Base-by-base conservation (phyloP, 257 asterid genomes). In the Verbascum thapsus region DNA sequence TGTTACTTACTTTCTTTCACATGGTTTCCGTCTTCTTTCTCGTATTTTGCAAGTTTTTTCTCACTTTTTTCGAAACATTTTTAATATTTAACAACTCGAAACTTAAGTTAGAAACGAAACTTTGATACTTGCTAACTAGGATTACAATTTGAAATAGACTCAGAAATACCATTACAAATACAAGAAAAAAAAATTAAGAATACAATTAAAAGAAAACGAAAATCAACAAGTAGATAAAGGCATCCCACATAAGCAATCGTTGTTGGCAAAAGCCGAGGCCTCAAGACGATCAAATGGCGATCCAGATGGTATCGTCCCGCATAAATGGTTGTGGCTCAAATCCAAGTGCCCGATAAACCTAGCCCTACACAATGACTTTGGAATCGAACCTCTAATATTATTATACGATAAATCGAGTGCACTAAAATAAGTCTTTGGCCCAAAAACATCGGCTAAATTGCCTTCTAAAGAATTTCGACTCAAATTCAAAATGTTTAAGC, bases 271-370 rank as follows among this genome's bases (percentile, higher is more conserved):
- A 1, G 96, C 89, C 0, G 98, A 78, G 0, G 89, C 94, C 19
- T 83, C 96, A 2, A 92, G 89, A 64, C 80, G 98, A 65, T 92
- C 96, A 53, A 92, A 92, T 0, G 98, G 98, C 19, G 84, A 78
- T 1, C 98, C 98, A 2, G 38, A n/a, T 0, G 98, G 98, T 38
- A 92, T 92, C 61, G 90, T 69, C 3, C 98, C 98, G 15, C 98
- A 91, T 0, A 91, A 80, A 17, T 86, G 98, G 69, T 91, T 91
- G 71, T 83, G 73, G 69, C 98, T 91, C 22, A 91, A 69, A 77
- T 91, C 97, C 94, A 91, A 72, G 41, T 92, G 98, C 0, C 98
- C 98, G 15, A 92, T 82, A 74, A 61, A 92, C 85, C 56, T 81
- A 0, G 85, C 95, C 6, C 80, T 64, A 0, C 87, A 58, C 52